Evolutionary conservation across 768 basidiomycete genomes (phyloP), one percentile per base, ranked within the genome.

Genomic region (Tricholoma sp.): DNA sequence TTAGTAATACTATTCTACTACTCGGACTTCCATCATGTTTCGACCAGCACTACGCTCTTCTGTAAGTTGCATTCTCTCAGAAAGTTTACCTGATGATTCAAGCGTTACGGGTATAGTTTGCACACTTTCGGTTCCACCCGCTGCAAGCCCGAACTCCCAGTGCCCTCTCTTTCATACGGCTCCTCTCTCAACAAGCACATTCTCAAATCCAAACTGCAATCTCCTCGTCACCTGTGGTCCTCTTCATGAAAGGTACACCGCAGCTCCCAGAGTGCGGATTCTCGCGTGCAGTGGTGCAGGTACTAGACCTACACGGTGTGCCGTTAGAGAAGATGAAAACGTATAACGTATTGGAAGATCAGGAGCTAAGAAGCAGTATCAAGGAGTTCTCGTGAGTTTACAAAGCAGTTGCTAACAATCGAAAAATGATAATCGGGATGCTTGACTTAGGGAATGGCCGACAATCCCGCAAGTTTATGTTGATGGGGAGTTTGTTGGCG

Each of bases 211-310:
- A 89, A 67, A 71, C 83, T 63, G 94, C 94, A 2, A 81, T 98
- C 24, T 72, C 79, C 7, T 74, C 80, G 1, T 83, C 82, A 45
- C 94, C 94, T 0, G 81, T 98, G 5, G 97, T 99, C 1, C 76
- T 98, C 4, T 98, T 99, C 77, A 98, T 99, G 96, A 99, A 99
- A 69, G 97, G 97, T 9, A 93, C 89, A 14, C 93, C 91, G 0
- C 79, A 85, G 21, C 68, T 77, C 5, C 96, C 96, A 1, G 86
- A 94, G 64, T 98, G 96, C 59, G 96, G 96, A 11, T 99, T 98
- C 81, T 97, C 94, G 16, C 83, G 96, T 52, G 96, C 96, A 0
- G 94, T 89, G 0, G 82, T 94, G 29, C 95, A 98, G 69, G 84
- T 98, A 49, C 79, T 99, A 52, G 91, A 92, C 50, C 71, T 91